These are phyloP conservation scores for Penicillium alfredii DNA, from an alignment of 495 filamentous ascomycete species.

Conservation along the genomic window DNA sequence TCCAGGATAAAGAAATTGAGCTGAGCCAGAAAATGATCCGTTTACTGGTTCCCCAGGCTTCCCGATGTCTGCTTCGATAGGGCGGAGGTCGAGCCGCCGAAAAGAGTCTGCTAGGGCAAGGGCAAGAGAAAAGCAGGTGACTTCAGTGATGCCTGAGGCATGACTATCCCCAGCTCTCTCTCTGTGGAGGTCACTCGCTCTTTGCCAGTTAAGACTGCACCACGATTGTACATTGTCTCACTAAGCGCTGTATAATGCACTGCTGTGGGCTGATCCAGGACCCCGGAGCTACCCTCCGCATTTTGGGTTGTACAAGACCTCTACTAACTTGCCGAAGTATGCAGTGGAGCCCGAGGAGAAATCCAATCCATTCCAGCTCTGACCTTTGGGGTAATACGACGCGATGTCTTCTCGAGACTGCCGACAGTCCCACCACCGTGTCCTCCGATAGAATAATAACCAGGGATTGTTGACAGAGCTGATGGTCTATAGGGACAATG, in stretches of 20 bases:
- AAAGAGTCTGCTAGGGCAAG: conserved; percentile 17
- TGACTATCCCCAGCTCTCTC: too few relatives aligned
- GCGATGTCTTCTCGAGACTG: too few relatives aligned
- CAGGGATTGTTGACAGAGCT: not conserved
- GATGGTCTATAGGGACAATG: conserved; percentile 4
- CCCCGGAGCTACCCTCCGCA: conserved; percentile 10
- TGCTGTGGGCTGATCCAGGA: not conserved
- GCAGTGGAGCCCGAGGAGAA: too few relatives aligned
- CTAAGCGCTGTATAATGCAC: not conserved
- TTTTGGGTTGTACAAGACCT: too few relatives aligned
- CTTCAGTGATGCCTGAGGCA: conserved; percentile 12
- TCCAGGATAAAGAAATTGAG: too few relatives aligned
- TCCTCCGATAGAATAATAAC: not conserved
- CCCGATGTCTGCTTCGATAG: conserved; percentile 3
- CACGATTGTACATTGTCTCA: too few relatives aligned
- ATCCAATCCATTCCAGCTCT: too few relatives aligned
- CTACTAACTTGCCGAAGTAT: too few relatives aligned
- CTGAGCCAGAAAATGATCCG: too few relatives aligned
- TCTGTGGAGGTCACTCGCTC: not conserved
- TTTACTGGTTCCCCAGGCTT: too few relatives aligned
- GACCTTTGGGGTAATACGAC: too few relatives aligned
- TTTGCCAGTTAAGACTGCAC: too few relatives aligned
- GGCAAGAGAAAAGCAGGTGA: conserved; percentile 13
- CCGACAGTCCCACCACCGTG: not conserved
- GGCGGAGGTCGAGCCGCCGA: conserved; percentile 17